Base-by-base conservation (phyloP, 164 flowering plant genomes). In the Macadamia tetraphylla region DNA sequence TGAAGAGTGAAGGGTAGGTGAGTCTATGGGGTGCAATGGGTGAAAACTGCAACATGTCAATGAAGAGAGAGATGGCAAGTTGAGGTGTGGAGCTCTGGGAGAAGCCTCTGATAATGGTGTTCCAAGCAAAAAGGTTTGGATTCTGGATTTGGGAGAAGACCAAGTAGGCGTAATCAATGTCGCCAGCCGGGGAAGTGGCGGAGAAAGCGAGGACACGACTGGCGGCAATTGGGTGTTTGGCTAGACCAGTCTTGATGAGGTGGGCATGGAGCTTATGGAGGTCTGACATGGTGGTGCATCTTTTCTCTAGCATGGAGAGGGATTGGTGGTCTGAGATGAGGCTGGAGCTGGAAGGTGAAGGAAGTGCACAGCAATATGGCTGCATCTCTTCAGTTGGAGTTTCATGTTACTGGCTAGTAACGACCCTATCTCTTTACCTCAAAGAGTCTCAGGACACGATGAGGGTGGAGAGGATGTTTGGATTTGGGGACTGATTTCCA, bases 1-100 rank as follows among this genome's bases (percentile, higher is more conserved):
- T 87, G 66, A 88, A 88, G 43, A 91, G 77, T 0, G 97, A 85
- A 68, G 97, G 97, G 58, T 88, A 91, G 66, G 94, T 87, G 51
- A 74, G 85, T 15, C 63, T 64, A 1, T 74, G 67, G 1, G 83
- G 85, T 46, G 67, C 63, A 29, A 75, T 60, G 29, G 67, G 15
- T n/a, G 88, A 81, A 63, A 58, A 56, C 15, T 67, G 59, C 72
- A 87, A 63, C 97, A 88, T 91, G 10, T 85, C 75, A 63, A 82
- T 68, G 74, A 88, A 87, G 29, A 87, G 79, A 42, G 69, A 74
- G 11, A 91, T 62, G 35, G 94, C 88, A 62, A 14, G 11, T 35
- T 79, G 74, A 29, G 97, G 97, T 42, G 67, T 75, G 23, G 91
- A 85, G 72, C 88, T 86, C 11, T 71, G 74, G 31, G 86, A 81